These are phyloP conservation scores for Cyberlindnera xylosilytica DNA, from an alignment of 805 yeast species.

Conservation along the genomic window DNA sequence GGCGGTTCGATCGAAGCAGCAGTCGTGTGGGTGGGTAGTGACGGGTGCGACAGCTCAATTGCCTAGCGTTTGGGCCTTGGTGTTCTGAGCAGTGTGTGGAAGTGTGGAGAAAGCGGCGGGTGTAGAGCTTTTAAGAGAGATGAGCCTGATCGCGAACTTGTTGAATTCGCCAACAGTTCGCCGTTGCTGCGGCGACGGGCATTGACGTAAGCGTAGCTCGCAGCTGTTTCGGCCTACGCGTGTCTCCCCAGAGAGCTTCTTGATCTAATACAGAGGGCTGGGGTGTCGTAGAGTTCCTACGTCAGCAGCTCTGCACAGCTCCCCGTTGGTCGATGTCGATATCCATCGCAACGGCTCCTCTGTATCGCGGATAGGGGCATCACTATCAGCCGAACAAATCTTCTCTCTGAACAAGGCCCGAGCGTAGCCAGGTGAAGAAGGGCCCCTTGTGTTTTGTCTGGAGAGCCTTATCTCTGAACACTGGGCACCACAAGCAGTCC, in stretches of 20 bases:
- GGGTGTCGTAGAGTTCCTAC: too few relatives aligned
- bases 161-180: conserved; percentile 2
- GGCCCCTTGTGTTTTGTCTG: too few relatives aligned
- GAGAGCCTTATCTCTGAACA: too few relatives aligned
- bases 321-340: too few relatives aligned
- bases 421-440: too few relatives aligned
- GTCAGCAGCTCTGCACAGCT: too few relatives aligned
- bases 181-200: conserved; percentile 2
- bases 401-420: too few relatives aligned
- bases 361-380: too few relatives aligned
- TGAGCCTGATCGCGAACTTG: conserved; percentile 2
- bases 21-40: not conserved
- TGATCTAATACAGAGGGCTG: too few relatives aligned
- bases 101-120: not conserved
- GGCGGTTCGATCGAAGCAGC: not conserved
- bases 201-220: conserved; percentile 6
- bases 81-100: not conserved
- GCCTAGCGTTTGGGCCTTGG: not conserved
- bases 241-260: not conserved
- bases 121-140: not conserved
- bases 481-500: too few relatives aligned
- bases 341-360: too few relatives aligned
- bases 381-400: too few relatives aligned
- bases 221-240: not conserved
- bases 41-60: not conserved